Conservation (phyloP, 2,329 filamentous ascomycete genomes). For the Monilinia laxa region DNA sequence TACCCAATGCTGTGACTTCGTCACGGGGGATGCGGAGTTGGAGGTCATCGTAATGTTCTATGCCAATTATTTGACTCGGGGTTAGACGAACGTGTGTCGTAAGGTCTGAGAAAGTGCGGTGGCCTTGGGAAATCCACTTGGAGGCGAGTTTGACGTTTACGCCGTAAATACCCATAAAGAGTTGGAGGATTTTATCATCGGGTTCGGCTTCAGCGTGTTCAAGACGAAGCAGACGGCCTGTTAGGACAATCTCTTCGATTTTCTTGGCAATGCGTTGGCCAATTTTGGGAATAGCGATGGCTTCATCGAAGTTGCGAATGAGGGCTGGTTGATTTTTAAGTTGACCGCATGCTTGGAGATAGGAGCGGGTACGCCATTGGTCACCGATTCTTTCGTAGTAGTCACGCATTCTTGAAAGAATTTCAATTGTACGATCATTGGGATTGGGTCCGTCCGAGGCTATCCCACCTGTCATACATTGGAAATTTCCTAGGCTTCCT, state of each 20-base stretch:
- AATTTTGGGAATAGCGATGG: conserved; percentile 64
- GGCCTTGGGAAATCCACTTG: conserved; percentile 74
- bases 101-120: conserved; percentile 73
- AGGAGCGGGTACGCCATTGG: conserved; percentile 72
- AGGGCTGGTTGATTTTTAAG: conserved; percentile 64
- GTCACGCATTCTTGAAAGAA: conserved; percentile 74
- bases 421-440: conserved; percentile 72
- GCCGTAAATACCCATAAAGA: conserved; percentile 78
- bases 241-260: conserved; percentile 84
- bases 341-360: conserved; percentile 73
- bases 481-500: conserved; percentile 49
- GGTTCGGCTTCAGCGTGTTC: conserved; percentile 69
- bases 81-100: conserved; percentile 60
- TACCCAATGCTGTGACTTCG: conserved; percentile 71
- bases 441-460: conserved; percentile 55
- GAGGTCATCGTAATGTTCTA: conserved; percentile 80
- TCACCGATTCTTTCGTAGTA: conserved; percentile 77
- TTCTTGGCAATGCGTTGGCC: conserved; percentile 74
- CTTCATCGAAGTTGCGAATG: conserved; percentile 69
- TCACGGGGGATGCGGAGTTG: conserved; percentile 71
- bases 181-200: conserved; percentile 60
- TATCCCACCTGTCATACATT: conserved; percentile 54
- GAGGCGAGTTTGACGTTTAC: conserved; percentile 69
- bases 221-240: conserved; percentile 67
- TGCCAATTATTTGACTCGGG: conserved; percentile 68